phyloP scores from a whole-genome alignment of 352 stramenopile genomes.

The Peronosclerospora sorghi region DNA sequence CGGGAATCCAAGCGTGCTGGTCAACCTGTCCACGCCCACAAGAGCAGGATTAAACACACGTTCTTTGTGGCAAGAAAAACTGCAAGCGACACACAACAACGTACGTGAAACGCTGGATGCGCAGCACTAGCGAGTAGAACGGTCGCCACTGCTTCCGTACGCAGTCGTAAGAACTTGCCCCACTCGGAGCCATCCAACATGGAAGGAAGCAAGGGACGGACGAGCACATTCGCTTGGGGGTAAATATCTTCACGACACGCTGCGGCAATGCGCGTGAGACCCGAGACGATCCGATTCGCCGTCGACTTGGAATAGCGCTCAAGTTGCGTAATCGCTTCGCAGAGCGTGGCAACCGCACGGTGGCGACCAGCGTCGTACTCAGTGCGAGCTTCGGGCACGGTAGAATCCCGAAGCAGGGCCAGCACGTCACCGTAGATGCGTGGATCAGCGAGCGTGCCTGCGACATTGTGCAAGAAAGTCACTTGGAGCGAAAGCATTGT shows the following conservation, averaged over 20 bases:
- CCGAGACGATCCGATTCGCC: slow-evolving; percentile 39
- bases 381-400: slow-evolving; percentile 16
- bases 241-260: slow-evolving; percentile 29
- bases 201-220: slow-evolving; percentile 26
- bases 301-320: slow-evolving; percentile 69
- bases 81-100: no score
- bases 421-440: slow-evolving; percentile 59
- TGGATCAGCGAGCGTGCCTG: slow-evolving; percentile 59
- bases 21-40: slow-evolving; percentile 21
- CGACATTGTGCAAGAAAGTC: slow-evolving; percentile 44
- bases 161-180: slow-evolving; percentile 34
- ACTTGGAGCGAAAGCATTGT: slow-evolving; percentile 20
- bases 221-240: slow-evolving; percentile 34
- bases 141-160: slow-evolving; percentile 36
- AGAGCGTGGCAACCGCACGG: slow-evolving; percentile 25
- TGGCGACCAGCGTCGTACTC: slow-evolving; percentile 22
- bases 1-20: slow-evolving; percentile 30
- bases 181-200: slow-evolving; percentile 43
- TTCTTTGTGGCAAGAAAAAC: no score
- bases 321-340: slow-evolving; percentile 43
- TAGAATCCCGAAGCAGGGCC: slow-evolving; percentile 20
- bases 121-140: slow-evolving; percentile 31
- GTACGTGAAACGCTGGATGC: slow-evolving; percentile 30
- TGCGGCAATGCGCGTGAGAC: slow-evolving; percentile 36
- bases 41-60: no score